These are phyloP conservation scores for Onygena corvina DNA, from an alignment of 2,329 filamentous ascomycete species.

Conservation along the genomic window DNA sequence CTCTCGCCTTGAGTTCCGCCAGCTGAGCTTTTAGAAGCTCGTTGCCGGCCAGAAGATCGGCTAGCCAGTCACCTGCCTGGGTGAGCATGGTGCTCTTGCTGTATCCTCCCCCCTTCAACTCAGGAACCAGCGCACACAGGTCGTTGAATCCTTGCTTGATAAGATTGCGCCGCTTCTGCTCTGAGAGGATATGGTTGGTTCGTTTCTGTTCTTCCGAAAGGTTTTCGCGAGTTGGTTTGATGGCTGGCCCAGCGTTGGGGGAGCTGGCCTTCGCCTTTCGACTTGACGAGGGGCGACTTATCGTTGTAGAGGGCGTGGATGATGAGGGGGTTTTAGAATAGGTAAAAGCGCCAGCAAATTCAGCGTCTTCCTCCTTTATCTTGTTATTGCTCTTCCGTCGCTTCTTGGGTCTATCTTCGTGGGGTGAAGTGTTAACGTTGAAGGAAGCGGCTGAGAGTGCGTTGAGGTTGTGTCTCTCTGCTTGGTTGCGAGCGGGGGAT, in stretches of 20 bases:
- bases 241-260: not conserved
- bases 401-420: constrained; percentile 28
- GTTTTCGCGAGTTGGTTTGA: constrained; percentile 42
- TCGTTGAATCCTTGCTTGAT: constrained; percentile 77
- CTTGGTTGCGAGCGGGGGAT: constrained; percentile 37
- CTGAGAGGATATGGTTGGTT: constrained; percentile 75
- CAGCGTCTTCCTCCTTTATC: constrained; percentile 33
- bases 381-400: constrained; percentile 46
- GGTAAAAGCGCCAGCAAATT: constrained; percentile 19
- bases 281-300: not conserved
- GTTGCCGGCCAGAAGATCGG: constrained; percentile 60
- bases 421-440: not conserved
- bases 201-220: constrained; percentile 68
- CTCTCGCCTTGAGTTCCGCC: constrained; percentile 31
- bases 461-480: not conserved
- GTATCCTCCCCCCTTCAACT: constrained; percentile 58
- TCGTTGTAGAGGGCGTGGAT: not conserved
- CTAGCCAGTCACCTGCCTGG: constrained; percentile 66
- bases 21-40: constrained; percentile 45
- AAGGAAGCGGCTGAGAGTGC: constrained; percentile 1
- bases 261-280: constrained; percentile 1
- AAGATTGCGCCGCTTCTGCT: constrained; percentile 71
- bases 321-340: not conserved
- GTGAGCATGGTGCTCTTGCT: constrained; percentile 72
- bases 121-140: constrained; percentile 63